Evolutionary conservation across 305 asterid species (phyloP).

Genomic region (Solanum chacoense): DNA sequence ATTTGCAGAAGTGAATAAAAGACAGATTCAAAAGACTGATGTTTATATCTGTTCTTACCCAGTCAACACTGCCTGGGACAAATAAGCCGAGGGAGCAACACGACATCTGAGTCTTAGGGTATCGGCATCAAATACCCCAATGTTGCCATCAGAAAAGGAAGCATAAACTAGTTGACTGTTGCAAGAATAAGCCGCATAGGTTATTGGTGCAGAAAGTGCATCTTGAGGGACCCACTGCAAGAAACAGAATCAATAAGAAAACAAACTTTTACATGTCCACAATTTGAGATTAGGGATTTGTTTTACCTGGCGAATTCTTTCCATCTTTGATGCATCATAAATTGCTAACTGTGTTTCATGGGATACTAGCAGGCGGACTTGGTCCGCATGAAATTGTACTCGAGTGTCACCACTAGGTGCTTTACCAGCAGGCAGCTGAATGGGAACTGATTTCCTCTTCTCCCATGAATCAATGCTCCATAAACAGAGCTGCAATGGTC

Average conservation of each 20-base stretch:
- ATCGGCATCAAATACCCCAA: slow-evolving; percentile 88
- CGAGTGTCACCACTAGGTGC: slow-evolving; percentile 87
- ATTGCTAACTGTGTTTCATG: slow-evolving; percentile 90
- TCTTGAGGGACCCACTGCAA: slow-evolving; percentile 95
- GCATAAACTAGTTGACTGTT: slow-evolving; percentile 87
- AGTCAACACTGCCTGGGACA: slow-evolving; percentile 48
- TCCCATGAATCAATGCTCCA: slow-evolving; percentile 99
- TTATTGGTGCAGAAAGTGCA: slow-evolving; percentile 73
- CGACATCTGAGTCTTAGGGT: slow-evolving; percentile 82
- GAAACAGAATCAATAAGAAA: slow-evolving; percentile 1
- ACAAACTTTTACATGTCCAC: neutral
- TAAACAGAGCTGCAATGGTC: slow-evolving; percentile 51
- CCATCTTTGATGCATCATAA: slow-evolving; percentile 94
- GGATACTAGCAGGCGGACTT: slow-evolving; percentile 72
- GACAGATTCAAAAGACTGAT: slow-evolving; percentile 1
- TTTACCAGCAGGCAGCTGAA: slow-evolving; percentile 90
- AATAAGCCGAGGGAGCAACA: slow-evolving; percentile 65
- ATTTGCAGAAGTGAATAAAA: neutral
- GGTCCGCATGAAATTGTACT: slow-evolving; percentile 90
- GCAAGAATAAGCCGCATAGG: slow-evolving; percentile 91
- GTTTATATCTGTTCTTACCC: slow-evolving; percentile 48
- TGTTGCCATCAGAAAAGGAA: slow-evolving; percentile 70
- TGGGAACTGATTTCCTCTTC: slow-evolving; percentile 64
- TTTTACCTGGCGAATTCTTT: slow-evolving; percentile 82
- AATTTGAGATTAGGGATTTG: neutral